phyloP scores from a whole-genome alignment of 129 eudicot genomes.

The Flaveria trinervia region DNA sequence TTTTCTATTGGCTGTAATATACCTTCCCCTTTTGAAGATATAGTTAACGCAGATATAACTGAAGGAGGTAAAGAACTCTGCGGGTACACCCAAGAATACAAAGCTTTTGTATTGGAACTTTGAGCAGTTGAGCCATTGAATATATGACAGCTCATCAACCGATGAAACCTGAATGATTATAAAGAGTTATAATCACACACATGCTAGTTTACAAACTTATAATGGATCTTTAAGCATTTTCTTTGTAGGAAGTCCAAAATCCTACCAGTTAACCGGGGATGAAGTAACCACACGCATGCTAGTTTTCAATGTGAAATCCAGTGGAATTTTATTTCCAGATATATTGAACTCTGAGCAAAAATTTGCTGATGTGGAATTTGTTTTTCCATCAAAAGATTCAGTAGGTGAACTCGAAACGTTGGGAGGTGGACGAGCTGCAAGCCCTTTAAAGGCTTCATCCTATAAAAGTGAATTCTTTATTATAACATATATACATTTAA shows the following conservation, averaged over 20 bases:
- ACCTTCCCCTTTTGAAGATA: conserved; percentile 69
- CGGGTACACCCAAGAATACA: conserved; percentile 91
- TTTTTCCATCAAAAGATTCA: conserved; percentile 41
- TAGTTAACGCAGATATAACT: conserved; percentile 70
- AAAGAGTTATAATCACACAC: conserved; percentile 10
- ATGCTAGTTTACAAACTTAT: conserved; percentile 9
- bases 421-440: conserved; percentile 61
- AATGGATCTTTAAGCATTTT: background rate
- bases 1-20: conserved; percentile 1
- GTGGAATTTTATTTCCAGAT: conserved; percentile 64
- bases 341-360: conserved; percentile 56
- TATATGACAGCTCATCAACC: conserved; percentile 56
- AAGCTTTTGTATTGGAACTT: conserved; percentile 33
- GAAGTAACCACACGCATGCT: conserved; percentile 68
- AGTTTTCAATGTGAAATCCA: conserved; percentile 89
- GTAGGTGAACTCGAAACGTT: conserved; percentile 36
- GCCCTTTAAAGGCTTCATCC: conserved; percentile 85
- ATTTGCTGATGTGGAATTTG: conserved; percentile 24
- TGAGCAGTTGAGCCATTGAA: conserved; percentile 40
- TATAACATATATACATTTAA: conserved; percentile 12
- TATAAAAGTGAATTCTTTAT: conserved; percentile 20
- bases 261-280: conserved; percentile 71
- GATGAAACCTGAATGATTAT: conserved; percentile 68
- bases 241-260: background rate
- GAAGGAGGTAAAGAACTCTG: conserved; percentile 77